phyloP scores from a whole-genome alignment of 2,329 filamentous ascomycete genomes.

The Elsinoe australis region DNA sequence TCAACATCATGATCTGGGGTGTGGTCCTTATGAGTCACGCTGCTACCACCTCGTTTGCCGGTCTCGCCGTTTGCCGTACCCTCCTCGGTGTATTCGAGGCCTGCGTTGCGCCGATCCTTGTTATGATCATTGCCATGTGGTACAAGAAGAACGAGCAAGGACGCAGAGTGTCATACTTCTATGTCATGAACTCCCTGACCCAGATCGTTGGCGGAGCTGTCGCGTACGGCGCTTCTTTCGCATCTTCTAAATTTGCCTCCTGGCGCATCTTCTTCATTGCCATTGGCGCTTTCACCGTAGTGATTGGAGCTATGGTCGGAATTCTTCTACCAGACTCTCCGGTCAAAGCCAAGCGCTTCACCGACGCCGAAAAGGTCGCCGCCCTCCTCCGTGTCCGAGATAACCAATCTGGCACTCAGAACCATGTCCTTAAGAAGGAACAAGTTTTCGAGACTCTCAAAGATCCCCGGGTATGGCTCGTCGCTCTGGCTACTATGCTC shows the following conservation, averaged over 20 bases:
- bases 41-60: constrained; percentile 26
- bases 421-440: constrained; percentile 19
- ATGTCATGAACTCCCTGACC: constrained; percentile 20
- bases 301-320: constrained; percentile 26
- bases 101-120: constrained; percentile 18
- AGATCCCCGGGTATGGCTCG: constrained; percentile 28
- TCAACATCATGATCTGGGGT: constrained; percentile 29
- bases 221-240: constrained; percentile 34
- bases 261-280: constrained; percentile 41
- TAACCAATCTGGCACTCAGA: constrained; percentile 21
- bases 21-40: constrained; percentile 26
- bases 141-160: constrained; percentile 20
- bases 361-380: constrained; percentile 30
- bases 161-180: constrained; percentile 27
- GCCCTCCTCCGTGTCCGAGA: constrained; percentile 17
- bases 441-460: constrained; percentile 21
- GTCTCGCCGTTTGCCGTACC: constrained; percentile 25
- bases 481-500: constrained; percentile 31
- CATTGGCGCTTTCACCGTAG: constrained; percentile 34
- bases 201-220: constrained; percentile 33
- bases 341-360: constrained; percentile 30
- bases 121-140: constrained; percentile 20
- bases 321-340: constrained; percentile 33
- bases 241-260: constrained; percentile 28
- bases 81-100: constrained; percentile 30